A percentile compares a stretch with the other conserved stretches of the same genome.
phyloP scores from a whole-genome alignment of 2,329 filamentous ascomycete genomes.

The Tolypocladium pustulatum region DNA sequence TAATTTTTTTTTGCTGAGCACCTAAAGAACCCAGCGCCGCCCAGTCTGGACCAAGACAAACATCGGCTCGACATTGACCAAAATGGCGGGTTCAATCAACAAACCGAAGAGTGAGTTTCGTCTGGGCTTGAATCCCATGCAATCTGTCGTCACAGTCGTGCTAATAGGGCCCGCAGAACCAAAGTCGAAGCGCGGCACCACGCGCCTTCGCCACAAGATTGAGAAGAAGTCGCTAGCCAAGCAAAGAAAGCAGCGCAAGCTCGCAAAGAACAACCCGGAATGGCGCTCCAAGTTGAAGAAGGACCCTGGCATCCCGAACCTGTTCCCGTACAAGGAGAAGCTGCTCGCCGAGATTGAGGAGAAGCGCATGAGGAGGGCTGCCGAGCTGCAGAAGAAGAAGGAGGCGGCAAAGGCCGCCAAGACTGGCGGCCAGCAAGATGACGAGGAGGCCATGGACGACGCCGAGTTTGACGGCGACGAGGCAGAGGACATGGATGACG shows the following conservation, averaged over 20 bases:
- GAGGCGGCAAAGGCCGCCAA: constrained; percentile 62
- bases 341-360: constrained; percentile 92
- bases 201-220: constrained; percentile 90
- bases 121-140: background rate
- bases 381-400: constrained; percentile 60
- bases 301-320: constrained; percentile 92
- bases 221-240: constrained; percentile 85
- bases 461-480: constrained; percentile 35
- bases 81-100: constrained; percentile 44
- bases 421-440: constrained; percentile 35
- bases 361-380: constrained; percentile 66
- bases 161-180: constrained; percentile 52
- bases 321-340: constrained; percentile 97
- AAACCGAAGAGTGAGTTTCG: constrained; percentile 40
- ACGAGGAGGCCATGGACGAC: constrained; percentile 31
- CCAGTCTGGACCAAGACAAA: constrained; percentile 2
- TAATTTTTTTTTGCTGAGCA: constrained; percentile 22
- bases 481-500: constrained; percentile 39
- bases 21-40: background rate
- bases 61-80: constrained; percentile 4
- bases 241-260: constrained; percentile 80
- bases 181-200: constrained; percentile 83
- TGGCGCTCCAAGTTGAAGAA: constrained; percentile 95
- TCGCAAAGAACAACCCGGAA: constrained; percentile 92
- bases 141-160: background rate